These are phyloP conservation scores for Triticum monococcum DNA, from an alignment of 176 grass and related monocot genomes.

Conservation along the genomic window DNA sequence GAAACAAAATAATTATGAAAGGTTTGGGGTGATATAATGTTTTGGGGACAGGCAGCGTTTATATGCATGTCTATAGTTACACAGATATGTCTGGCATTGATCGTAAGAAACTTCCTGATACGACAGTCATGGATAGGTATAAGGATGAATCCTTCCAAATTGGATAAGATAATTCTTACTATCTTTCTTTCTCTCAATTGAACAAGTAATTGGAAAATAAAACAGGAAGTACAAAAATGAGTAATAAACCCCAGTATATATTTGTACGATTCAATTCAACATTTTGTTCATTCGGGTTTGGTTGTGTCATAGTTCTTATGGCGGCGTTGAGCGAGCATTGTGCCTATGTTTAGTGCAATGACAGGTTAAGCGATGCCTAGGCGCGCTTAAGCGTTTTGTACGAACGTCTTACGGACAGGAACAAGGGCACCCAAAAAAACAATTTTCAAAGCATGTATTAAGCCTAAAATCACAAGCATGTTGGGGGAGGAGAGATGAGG, in stretches of 20 bases:
- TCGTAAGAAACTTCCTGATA: not conserved
- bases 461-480: too few relatives aligned
- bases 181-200: not conserved
- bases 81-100: not conserved
- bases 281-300: not conserved
- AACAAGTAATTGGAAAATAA: not conserved
- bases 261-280: too few relatives aligned
- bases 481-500: too few relatives aligned
- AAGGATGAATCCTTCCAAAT: not conserved
- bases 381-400: too few relatives aligned
- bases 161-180: not conserved
- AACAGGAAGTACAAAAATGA: not conserved
- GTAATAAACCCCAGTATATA: too few relatives aligned
- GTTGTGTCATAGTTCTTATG: not conserved
- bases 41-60: not conserved
- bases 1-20: not conserved
- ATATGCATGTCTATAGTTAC: not conserved
- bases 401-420: too few relatives aligned
- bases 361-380: too few relatives aligned
- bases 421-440: too few relatives aligned
- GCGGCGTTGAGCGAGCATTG: too few relatives aligned
- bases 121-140: not conserved
- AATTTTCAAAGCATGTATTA: too few relatives aligned
- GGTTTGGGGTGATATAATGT: too few relatives aligned
- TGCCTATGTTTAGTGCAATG: too few relatives aligned